Evolutionary conservation across 257 asterid genomes (phyloP), one percentile per base, ranked within the genome.

Genomic region (Salvia splendens): DNA sequence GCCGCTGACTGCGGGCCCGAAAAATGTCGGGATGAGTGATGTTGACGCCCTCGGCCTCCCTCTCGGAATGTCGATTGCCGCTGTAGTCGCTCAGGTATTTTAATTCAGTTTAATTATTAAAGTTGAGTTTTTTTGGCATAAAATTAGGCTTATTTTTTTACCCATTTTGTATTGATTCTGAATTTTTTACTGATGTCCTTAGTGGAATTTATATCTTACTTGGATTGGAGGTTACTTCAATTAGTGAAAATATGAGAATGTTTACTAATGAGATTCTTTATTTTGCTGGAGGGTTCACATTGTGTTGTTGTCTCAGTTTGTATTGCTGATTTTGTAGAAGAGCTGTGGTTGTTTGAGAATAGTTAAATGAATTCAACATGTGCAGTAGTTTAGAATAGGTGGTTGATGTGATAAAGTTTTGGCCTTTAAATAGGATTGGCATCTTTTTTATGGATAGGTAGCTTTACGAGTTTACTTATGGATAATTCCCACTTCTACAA

Each of bases 11-110:
- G 48, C 61, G 68, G 28, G 69, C 15, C 74, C 79, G 64, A 70
- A 61, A 64, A 64, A 62, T 24, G 61, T 57, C 62, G 68, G 68
- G 40, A 60, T 50, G 16, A 79, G 80, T 41, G 77, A 74, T 49
- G 88, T 81, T 46, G 95, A 86, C 54, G 88, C 90, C 65, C 89
- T 93, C 43, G 97, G 90, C 52, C 89, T 90, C 51, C 94, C 86
- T 65, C 85, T 93, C 24, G 98, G 98, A 69, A 90, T 90, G 96
- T 90, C 97, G 15, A 77, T 93, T 59, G 98, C 97, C 52, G 96
- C 89, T 30, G 83, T 88, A 49, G 84, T 93, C 78, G 79, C 92
- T 61, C 86, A 88, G 98, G 97, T 91, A 43, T 45, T 14, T 36
- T 55, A 10, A 8, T 38, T 70, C 63, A 17, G 54, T 17, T 16